A percentile compares a stretch with the other conserved stretches of the same genome.
Conservation (phyloP, 2,329 filamentous ascomycete species). For the Lasiodiplodia sp. region DNA sequence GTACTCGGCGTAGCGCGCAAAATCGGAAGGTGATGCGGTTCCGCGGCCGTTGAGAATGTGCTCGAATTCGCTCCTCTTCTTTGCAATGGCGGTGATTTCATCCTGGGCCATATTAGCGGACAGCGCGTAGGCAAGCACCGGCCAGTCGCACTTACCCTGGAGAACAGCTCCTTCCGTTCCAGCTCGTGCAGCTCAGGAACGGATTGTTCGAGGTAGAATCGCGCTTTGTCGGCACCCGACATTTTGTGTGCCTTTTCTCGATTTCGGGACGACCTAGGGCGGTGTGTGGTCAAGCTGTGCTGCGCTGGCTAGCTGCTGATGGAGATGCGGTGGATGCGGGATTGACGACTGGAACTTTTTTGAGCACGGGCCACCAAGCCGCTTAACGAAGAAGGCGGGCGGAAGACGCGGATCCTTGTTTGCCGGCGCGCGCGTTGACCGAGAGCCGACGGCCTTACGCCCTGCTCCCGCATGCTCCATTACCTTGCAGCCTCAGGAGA, state of each 20-base stretch:
- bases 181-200: conserved; percentile 93
- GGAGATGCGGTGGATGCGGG: neutral
- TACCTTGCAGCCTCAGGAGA: conserved; percentile 22
- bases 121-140: conserved; percentile 21
- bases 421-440: neutral
- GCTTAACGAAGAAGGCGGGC: neutral
- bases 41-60: conserved; percentile 87
- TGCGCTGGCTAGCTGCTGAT: neutral
- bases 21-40: conserved; percentile 74
- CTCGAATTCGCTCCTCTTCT: conserved; percentile 91
- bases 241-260: conserved; percentile 31
- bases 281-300: neutral
- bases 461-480: conserved; percentile 7
- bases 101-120: conserved; percentile 61
- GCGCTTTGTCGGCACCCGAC: conserved; percentile 79
- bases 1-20: conserved; percentile 80
- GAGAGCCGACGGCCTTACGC: neutral
- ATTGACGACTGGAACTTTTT: conserved; percentile 11
- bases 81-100: conserved; percentile 87
- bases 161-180: conserved; percentile 90
- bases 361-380: neutral
- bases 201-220: conserved; percentile 91
- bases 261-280: conserved; percentile 33
- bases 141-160: conserved; percentile 62
- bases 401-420: conserved; percentile 5